These are phyloP conservation scores for Trypanosoma avium DNA, from an alignment of 208 protist genomes.

Conservation along the genomic window DNA sequence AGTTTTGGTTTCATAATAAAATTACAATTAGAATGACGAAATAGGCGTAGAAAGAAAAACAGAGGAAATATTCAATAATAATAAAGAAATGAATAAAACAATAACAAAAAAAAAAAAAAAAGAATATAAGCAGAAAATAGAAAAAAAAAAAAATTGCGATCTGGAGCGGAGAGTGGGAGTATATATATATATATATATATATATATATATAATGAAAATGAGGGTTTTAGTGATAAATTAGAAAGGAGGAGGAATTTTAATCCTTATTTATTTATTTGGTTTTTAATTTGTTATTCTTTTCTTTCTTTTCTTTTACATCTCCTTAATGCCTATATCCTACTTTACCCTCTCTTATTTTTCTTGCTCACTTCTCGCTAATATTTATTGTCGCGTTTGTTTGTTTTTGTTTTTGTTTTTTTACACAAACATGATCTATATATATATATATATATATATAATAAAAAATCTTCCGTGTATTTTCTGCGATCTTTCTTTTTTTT, in stretches of 20 bases:
- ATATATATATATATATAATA: background rate
- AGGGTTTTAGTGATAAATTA: no score
- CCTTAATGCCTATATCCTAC: no score
- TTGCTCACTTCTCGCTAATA: no score
- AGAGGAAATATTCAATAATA: background rate
- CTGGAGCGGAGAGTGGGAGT: background rate
- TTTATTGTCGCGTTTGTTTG: background rate
- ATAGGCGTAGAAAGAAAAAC: constrained; percentile 4
- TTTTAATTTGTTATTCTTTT: no score
- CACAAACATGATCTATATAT: background rate
- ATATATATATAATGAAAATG: no score
- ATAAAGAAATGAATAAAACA: background rate
- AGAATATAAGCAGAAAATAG: background rate
- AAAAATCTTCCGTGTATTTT: background rate
- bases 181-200: no score
- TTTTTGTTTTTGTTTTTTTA: background rate
- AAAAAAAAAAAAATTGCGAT: background rate
- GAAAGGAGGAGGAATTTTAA: no score
- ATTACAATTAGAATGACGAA: no score
- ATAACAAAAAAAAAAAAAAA: background rate
- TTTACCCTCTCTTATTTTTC: no score
- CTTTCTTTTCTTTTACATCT: no score
- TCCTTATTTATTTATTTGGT: no score
- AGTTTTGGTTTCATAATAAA: no score
- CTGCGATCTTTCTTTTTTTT: background rate